Base-by-base conservation (phyloP, 2,329 filamentous ascomycete species). In the Fusarium sp. region DNA sequence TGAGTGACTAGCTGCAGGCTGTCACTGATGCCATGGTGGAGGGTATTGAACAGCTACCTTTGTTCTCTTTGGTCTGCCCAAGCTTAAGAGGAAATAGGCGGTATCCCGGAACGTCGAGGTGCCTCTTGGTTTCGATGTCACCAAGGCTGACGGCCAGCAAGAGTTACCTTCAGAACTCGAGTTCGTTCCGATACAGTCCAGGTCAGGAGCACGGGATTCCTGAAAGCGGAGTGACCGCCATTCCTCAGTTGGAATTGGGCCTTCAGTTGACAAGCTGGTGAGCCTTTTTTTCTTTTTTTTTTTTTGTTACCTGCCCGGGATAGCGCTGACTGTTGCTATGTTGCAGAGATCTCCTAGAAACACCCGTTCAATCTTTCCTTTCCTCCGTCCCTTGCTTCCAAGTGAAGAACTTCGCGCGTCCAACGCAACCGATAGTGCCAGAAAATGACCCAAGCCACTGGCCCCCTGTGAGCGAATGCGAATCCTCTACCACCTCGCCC, bases 261-360 rank as follows among this genome's bases (percentile, higher is more conserved):
- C 42, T 45, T 45, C 7, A 6, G 5, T 27, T 7, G 22, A 8
- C 8, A 27, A 4, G 8, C 16, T 27, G 22, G 42, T 27, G 3
- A 18, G 5, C 22, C 27, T 2, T 2, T 3, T 18, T 4, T 5
- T 5, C n/a, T n/a, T n/a, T 2, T 2, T 3, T 2, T 2, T 3
- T 18, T 4, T 5, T 5, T 50, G 16, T 2, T 11, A n/a, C 25
- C 10, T 16, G 16, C 22, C 16, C 5, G 6, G 25, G 9, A 29
- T 50, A 29, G 14, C 45, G 5, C 16, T 50, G 25, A 29, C 16
- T 50, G 2, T n/a, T 6, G 0, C 25, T 13, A 27, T 10, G 0
- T 25, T 25, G 2, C 14, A 47, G 14, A 16, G 5, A 27, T 29
- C 10, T n/a, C 16, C 14, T 11, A 0, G 3, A 50, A 13, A n/a